Evolutionary conservation across 345 rosid species (phyloP), one percentile per base, ranked within the genome.

Genomic region (Rubroshorea leprosula): DNA sequence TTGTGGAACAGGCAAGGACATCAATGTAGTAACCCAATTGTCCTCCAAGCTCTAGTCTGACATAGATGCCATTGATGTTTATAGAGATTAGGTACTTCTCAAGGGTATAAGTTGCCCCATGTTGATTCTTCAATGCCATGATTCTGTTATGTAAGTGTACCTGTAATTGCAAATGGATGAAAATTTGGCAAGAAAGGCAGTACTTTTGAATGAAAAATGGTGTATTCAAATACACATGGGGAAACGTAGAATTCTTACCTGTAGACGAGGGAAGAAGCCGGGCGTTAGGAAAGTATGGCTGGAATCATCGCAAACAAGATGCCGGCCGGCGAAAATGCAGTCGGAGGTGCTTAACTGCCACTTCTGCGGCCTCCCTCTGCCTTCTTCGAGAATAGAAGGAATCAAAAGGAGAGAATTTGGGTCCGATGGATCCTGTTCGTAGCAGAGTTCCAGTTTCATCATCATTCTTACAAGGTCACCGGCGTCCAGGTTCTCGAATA

Each of bases 21-120:
- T 89, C 96, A 55, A 93, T 73, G 78, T 84, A 82, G 69, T 93
- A 72, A 44, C 94, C 96, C 50, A 85, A 60, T 62, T 89, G 96
- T 68, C 96, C 97, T 51, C 97, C 97, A 62, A 89, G 91, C 71
- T 92, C 99, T 54, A 89, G 79, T 67, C 97, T 87, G 60, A 89
- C 66, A 57, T 79, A 67, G 27, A 83, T 75, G 11, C 97, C 99
- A 39, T 92, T 86, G 78, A 89, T 80, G 31, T 77, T 80, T 74
- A 92, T 80, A 27, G 76, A 48, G 46, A 89, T 80, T 49, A 92
- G 86, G 81, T 80, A 78, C 66, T 83, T 92, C 80, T 92, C 97
- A 13, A 86, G 85, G 62, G 63, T 77, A 75, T 89, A 93, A 55
- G 87, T 83, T 50, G 94, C 97, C 56, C 97, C 97, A 49, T 89